Evolutionary conservation across 208 protist species (phyloP).

Genomic region (Giardia muris): DNA sequence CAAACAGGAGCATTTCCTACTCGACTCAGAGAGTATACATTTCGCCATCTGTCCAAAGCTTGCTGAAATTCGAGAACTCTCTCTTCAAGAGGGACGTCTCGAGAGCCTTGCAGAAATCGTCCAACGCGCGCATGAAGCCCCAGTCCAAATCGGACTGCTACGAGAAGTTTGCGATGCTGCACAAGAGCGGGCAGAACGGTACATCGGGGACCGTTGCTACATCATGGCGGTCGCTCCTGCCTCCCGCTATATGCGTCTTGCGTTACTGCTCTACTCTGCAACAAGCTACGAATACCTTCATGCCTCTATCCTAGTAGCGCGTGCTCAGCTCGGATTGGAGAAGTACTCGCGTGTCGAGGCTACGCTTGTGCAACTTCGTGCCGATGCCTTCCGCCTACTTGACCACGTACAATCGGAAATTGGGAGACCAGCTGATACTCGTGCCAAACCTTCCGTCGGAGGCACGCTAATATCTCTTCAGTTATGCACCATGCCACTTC

Average conservation of each 20-base stretch:
- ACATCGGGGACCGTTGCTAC: not conserved
- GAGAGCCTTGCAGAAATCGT: not conserved
- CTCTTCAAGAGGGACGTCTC: too few relatives aligned
- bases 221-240: constrained; percentile 23
- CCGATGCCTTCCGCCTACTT: not conserved
- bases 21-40: constrained; percentile 8
- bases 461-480: not conserved
- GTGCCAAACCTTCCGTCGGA: not conserved
- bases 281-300: not conserved
- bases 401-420: not conserved
- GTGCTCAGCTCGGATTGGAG: not conserved
- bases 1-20: constrained; percentile 22
- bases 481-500: not conserved
- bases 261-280: not conserved
- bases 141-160: not conserved
- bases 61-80: not conserved
- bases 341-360: constrained; percentile 1
- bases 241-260: not conserved
- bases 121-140: not conserved
- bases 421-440: not conserved
- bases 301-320: not conserved
- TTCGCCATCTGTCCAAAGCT: constrained; percentile 11
- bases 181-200: not conserved
- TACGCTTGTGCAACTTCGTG: not conserved
- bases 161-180: not conserved